Conservation (phyloP, 2,329 filamentous ascomycete species). For the Domatiomyces globalis region DNA sequence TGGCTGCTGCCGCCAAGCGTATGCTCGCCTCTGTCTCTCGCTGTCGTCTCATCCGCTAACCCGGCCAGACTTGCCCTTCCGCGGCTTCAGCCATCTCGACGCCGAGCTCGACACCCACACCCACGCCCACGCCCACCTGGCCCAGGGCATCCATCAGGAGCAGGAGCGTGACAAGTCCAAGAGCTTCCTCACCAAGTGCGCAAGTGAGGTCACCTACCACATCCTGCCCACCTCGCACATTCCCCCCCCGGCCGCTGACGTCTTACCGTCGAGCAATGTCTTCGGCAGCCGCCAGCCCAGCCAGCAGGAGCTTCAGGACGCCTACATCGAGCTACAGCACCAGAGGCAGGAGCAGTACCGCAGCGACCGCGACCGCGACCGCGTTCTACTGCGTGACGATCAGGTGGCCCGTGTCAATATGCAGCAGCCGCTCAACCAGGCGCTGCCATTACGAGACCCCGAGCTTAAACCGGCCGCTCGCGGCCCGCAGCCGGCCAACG, state of each 20-base stretch:
- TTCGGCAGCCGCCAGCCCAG: conserved; percentile 36
- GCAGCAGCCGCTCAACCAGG: conserved; percentile 26
- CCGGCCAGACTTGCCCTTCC: conserved; percentile 8
- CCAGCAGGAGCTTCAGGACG: conserved; percentile 44
- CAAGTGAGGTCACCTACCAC: conserved; percentile 55
- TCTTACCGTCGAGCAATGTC: conserved; percentile 25
- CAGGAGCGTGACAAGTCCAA: conserved; percentile 48
- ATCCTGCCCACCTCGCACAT: conserved; percentile 51
- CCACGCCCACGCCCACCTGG: conserved; percentile 28
- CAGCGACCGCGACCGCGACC: conserved; percentile 34
- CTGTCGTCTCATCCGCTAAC: conserved; percentile 3
- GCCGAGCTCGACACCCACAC: conserved; percentile 31
- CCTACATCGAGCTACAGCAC: conserved; percentile 43
- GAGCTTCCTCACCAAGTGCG: conserved; percentile 49
- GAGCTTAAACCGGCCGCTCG: conserved; percentile 28
- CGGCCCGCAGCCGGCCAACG: conserved; percentile 38
- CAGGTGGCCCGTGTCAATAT: conserved; percentile 34
- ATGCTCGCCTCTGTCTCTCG: conserved; percentile 4
- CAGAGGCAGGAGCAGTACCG: conserved; percentile 38
- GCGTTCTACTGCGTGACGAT: conserved; percentile 46
- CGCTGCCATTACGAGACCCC: conserved; percentile 25
- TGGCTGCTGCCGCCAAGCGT: conserved; percentile 28
- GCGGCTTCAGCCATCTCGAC: conserved; percentile 34
- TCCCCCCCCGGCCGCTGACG: conserved; percentile 36
- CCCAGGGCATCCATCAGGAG: conserved; percentile 41